Evolutionary conservation across 306 rosid species (phyloP).

Genomic region (Castanospermum australe): DNA sequence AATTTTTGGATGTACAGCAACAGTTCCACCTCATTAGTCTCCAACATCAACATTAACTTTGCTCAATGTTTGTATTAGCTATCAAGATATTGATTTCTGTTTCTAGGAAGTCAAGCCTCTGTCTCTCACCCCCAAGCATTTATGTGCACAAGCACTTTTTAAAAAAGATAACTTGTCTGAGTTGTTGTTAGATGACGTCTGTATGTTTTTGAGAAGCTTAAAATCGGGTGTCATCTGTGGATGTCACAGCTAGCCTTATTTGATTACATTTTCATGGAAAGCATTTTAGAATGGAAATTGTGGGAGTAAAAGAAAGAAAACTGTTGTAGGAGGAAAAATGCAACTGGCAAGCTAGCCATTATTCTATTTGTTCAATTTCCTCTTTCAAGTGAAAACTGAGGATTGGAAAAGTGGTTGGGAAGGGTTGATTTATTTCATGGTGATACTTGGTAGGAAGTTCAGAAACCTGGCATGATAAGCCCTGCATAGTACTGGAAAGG

Average conservation of each 20-base stretch:
- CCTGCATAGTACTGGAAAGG: background rate
- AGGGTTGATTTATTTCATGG: background rate
- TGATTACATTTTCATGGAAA: background rate
- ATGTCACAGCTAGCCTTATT: background rate
- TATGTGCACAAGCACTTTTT: background rate
- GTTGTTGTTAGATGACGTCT: background rate
- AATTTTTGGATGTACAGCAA: background rate
- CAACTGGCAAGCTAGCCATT: background rate
- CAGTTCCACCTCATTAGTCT: background rate
- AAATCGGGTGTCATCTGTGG: background rate
- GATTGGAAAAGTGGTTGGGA: background rate
- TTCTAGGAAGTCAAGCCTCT: background rate
- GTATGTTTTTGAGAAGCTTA: background rate
- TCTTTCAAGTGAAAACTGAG: background rate
- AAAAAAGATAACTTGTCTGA: background rate
- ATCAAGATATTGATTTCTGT: background rate
- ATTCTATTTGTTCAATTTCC: background rate
- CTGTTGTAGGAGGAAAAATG: background rate
- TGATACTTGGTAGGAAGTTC: background rate
- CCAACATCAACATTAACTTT: background rate
- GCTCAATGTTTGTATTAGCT: background rate
- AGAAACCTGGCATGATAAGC: background rate
- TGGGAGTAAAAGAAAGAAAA: background rate
- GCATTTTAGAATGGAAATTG: background rate
- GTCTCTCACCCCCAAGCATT: background rate